A percentile compares a stretch with the other conserved stretches of the same genome.
These are phyloP conservation scores for Sugiyamaella sp. DNA, from an alignment of 1,139 yeast genomes.

Conservation along the genomic window DNA sequence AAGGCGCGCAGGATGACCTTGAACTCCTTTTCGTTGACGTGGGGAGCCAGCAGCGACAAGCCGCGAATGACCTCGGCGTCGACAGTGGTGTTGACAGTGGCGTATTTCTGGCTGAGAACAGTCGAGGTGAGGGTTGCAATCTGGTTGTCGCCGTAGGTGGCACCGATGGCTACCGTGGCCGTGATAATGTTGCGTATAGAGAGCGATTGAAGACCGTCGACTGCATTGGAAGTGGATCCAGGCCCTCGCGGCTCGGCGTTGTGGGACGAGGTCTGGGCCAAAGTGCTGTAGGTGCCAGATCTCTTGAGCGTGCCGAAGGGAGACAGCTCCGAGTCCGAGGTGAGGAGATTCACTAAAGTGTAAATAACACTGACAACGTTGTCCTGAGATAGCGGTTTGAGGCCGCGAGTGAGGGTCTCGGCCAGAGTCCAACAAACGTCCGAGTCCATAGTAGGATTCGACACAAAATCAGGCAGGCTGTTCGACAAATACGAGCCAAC, in stretches of 20 bases:
- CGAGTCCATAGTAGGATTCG: conserved; percentile 44
- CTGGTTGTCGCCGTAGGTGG: conserved; percentile 68
- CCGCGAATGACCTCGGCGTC: conserved; percentile 55
- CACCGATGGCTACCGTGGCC: conserved; percentile 72
- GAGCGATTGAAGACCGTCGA: conserved; percentile 19
- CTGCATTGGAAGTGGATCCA: conserved; percentile 21
- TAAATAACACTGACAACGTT: conserved; percentile 85
- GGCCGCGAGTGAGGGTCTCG: conserved; percentile 47
- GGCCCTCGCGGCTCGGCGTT: conserved; percentile 13
- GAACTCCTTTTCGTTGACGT: conserved; percentile 63
- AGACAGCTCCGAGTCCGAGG: conserved; percentile 50
- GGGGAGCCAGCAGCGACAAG: conserved; percentile 59
- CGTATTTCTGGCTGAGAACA: conserved; percentile 79
- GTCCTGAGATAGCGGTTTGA: conserved; percentile 64
- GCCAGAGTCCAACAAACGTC: conserved; percentile 42
- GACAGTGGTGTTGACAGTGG: conserved; percentile 46
- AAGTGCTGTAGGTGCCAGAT: conserved; percentile 17
- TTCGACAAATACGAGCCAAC: conserved; percentile 39
- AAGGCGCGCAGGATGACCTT: conserved; percentile 53
- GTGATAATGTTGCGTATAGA: conserved; percentile 56
- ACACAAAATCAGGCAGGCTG: conserved; percentile 45
- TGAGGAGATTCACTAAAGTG: conserved; percentile 74
- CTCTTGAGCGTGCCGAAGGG: conserved; percentile 14
- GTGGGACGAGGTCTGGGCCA: conserved; percentile 13
- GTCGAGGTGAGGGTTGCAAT: conserved; percentile 83